Conservation (phyloP, 2,329 filamentous ascomycete genomes). For the Tolypocladium cylindrosporum region DNA sequence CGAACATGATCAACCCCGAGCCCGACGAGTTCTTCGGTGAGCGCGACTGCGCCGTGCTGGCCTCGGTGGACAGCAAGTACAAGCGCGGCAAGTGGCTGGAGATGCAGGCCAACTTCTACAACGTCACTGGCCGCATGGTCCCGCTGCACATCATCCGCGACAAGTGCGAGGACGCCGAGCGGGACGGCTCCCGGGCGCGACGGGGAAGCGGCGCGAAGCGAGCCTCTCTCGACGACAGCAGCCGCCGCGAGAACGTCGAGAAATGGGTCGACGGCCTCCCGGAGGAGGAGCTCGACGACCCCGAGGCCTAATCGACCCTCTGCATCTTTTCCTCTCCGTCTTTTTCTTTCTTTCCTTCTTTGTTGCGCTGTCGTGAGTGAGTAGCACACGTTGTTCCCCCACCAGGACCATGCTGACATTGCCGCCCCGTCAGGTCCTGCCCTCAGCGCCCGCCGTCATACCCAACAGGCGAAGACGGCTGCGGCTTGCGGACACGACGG, state of each 20-base stretch:
- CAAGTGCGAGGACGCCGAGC: constrained; percentile 21
- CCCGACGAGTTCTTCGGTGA: constrained; percentile 15
- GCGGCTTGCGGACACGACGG: neutral
- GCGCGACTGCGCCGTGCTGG: constrained; percentile 25
- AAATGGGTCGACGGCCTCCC: constrained; percentile 11
- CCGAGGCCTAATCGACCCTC: neutral
- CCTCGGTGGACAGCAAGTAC: constrained; percentile 21
- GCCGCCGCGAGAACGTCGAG: constrained; percentile 7
- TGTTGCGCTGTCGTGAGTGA: neutral
- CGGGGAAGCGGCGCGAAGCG: neutral
- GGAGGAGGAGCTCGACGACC: constrained; percentile 2
- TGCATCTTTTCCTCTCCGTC: neutral
- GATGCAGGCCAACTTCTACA: constrained; percentile 33
- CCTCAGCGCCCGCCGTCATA: neutral
- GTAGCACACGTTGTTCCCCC: too few relatives aligned
- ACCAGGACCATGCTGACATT: neutral
- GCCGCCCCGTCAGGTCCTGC: neutral
- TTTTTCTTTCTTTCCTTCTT: neutral
- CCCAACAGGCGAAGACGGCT: neutral
- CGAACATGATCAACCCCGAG: constrained; percentile 9
- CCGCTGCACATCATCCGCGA: constrained; percentile 25
- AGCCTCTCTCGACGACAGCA: neutral
- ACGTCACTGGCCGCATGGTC: constrained; percentile 30
- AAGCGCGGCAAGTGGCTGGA: constrained; percentile 26
- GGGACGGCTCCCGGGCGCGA: neutral